Evolutionary conservation across 495 filamentous ascomycete species (phyloP).

Genomic region (Hypoxylon cercidicola): DNA sequence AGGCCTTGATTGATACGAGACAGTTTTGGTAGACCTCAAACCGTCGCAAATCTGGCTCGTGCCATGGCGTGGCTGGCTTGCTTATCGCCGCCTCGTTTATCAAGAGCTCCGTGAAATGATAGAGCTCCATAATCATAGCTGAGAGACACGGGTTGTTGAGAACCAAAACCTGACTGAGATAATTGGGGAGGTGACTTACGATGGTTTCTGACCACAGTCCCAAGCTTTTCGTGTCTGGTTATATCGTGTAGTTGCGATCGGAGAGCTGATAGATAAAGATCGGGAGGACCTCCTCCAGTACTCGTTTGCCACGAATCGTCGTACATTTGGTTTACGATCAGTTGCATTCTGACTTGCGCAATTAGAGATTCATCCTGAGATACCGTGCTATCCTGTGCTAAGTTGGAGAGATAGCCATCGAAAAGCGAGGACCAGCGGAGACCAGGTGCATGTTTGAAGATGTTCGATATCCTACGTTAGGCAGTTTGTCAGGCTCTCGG

Average conservation of each 20-base stretch:
- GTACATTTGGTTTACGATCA: slow-evolving; percentile 50
- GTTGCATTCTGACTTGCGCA: slow-evolving; percentile 58
- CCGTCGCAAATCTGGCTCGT: slow-evolving; percentile 41
- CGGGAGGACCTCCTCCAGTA: slow-evolving; percentile 48
- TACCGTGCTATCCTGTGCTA: slow-evolving; percentile 58
- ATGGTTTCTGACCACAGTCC: slow-evolving; percentile 48
- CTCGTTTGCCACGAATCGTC: slow-evolving; percentile 37
- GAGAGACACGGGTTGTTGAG: not conserved
- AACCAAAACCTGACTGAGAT: not conserved
- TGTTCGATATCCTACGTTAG: slow-evolving; percentile 55
- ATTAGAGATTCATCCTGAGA: slow-evolving; percentile 62
- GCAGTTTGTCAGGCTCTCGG: not conserved
- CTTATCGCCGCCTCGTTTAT: slow-evolving; percentile 56
- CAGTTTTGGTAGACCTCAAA: slow-evolving; percentile 45
- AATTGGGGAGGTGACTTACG: slow-evolving; percentile 46
- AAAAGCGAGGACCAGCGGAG: slow-evolving; percentile 64
- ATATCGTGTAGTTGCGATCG: slow-evolving; percentile 55
- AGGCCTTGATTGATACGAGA: slow-evolving; percentile 33
- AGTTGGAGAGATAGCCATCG: slow-evolving; percentile 59
- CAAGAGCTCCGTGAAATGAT: slow-evolving; percentile 54
- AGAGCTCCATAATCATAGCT: slow-evolving; percentile 53
- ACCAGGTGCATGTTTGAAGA: slow-evolving; percentile 57
- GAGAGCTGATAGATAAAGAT: slow-evolving; percentile 58
- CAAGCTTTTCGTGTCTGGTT: slow-evolving; percentile 45
- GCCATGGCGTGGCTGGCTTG: slow-evolving; percentile 17